Evolutionary conservation across 352 stramenopile species (phyloP).

Genomic region (Phytophthora fragariae): DNA sequence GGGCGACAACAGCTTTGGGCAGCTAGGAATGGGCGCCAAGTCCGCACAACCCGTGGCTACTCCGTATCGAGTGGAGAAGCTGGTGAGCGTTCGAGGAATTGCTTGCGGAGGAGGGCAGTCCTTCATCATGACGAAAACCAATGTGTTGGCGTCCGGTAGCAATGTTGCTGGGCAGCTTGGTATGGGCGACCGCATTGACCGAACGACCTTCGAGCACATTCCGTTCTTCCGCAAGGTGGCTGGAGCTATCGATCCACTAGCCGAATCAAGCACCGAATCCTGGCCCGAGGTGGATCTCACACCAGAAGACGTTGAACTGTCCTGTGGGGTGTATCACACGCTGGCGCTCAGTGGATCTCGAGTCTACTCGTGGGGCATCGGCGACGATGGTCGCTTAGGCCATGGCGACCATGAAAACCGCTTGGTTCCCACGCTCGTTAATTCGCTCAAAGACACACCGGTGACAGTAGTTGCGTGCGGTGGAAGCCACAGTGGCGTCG

Average conservation of each 20-base stretch:
- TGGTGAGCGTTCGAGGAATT: constrained; percentile 51
- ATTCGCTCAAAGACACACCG: constrained; percentile 40
- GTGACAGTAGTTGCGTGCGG: constrained; percentile 59
- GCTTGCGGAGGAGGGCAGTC: constrained; percentile 66
- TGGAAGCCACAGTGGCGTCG: constrained; percentile 63
- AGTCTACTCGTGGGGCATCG: constrained; percentile 72
- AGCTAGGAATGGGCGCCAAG: constrained; percentile 59
- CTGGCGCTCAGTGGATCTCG: constrained; percentile 49
- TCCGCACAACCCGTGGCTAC: constrained; percentile 36
- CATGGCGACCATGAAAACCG: constrained; percentile 55
- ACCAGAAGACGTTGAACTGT: constrained; percentile 49
- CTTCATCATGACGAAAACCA: constrained; percentile 64
- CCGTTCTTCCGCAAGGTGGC: constrained; percentile 57
- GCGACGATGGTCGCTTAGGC: constrained; percentile 72
- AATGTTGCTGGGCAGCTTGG: constrained; percentile 76
- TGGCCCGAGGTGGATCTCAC: constrained; percentile 18
- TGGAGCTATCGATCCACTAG: neutral
- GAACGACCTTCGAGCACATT: constrained; percentile 54
- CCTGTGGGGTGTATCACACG: constrained; percentile 67
- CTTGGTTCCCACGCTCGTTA: constrained; percentile 48
- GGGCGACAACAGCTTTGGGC: constrained; percentile 71
- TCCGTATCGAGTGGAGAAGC: constrained; percentile 61
- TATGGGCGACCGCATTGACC: constrained; percentile 57
- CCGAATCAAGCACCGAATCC: neutral
- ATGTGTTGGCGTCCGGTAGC: constrained; percentile 63